Base-by-base conservation (phyloP, 148 eudicot genomes). In the Heliosperma pusillum region DNA sequence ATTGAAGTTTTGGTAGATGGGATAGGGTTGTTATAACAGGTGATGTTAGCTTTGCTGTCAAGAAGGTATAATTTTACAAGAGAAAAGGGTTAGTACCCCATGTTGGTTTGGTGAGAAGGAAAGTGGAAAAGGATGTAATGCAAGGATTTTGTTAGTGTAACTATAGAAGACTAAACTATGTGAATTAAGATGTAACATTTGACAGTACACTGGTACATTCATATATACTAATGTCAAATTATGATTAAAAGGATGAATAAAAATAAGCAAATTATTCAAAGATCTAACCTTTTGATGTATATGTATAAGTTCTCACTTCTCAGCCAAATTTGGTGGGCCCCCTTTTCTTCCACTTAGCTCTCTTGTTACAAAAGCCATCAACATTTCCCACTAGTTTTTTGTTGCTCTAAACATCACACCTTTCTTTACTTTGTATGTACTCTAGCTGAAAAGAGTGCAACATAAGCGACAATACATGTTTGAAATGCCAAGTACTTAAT, bases 71-170 rank as follows among this genome's bases (percentile, higher is more conserved):
- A 80, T 83, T 80, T 78, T 74, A 70, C 72, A 73, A 6, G 61
- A 77, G 80, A 76, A 83, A 85, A 82, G 74, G 33, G 80, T 82
- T 61, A 66, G 73, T 65, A 29, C 80, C 60, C 83, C 82, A 81
- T 80, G 78, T 83, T 78, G 78, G 88, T 83, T 83, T 83, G 88
- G 86, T 83, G 84, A 67, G 87, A 77, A 64, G 72, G 76, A 79
- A 68, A 40, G 72, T 63, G 29, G 68, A 77, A 71, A 82, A 79
- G 25, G 58, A 64, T 56, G 64, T 64, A 67, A 77, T 64, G 74
- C 64, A 40, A 68, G 63, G 30, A 64, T 76, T 63, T 22, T 67
- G 55, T 52, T 73, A 73, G 72, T 33, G 50, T 66, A 66, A 66
- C 50, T 58, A 8, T 24, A 67, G 44, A 69, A 78, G 45, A 58